Evolutionary conservation across 2,329 filamentous ascomycete species (phyloP).

Genomic region (Aspergillus sp.): DNA sequence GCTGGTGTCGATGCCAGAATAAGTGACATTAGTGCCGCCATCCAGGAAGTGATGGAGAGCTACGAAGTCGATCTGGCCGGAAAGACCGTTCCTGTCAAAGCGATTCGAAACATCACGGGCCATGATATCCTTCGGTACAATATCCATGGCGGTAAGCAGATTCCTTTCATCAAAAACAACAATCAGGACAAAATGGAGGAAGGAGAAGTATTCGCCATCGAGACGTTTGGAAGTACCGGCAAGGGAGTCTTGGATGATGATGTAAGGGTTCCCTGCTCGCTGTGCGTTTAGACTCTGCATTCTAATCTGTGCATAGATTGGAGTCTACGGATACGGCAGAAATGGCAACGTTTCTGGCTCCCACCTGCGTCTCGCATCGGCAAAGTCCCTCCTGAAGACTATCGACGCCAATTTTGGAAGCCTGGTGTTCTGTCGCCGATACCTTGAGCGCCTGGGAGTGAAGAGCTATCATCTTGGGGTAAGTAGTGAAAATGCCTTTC

Average conservation of each 20-base stretch:
- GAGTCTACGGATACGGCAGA: slow-evolving; percentile 54
- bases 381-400: slow-evolving; percentile 55
- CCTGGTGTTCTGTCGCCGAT: slow-evolving; percentile 60
- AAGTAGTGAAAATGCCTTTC: slow-evolving; percentile 20
- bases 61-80: slow-evolving; percentile 58
- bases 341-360: slow-evolving; percentile 32
- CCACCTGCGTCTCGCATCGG: slow-evolving; percentile 49
- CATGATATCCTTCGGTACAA: slow-evolving; percentile 55
- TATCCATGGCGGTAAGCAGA: slow-evolving; percentile 56
- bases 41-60: slow-evolving; percentile 62
- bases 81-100: slow-evolving; percentile 53
- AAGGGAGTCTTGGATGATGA: slow-evolving; percentile 49
- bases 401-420: slow-evolving; percentile 64
- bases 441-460: slow-evolving; percentile 61
- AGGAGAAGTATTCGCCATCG: slow-evolving; percentile 58
- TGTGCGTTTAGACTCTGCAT: not conserved
- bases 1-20: slow-evolving; percentile 57
- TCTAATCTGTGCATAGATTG: slow-evolving; percentile 33
- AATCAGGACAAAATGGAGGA: slow-evolving; percentile 56
- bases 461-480: slow-evolving; percentile 59
- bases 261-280: slow-evolving; percentile 25
- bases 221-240: slow-evolving; percentile 58
- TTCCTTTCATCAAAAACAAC: slow-evolving; percentile 54
- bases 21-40: slow-evolving; percentile 54
- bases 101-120: slow-evolving; percentile 54